Base-by-base conservation (phyloP, 345 rosid genomes). In the Syzygium aqueum region DNA sequence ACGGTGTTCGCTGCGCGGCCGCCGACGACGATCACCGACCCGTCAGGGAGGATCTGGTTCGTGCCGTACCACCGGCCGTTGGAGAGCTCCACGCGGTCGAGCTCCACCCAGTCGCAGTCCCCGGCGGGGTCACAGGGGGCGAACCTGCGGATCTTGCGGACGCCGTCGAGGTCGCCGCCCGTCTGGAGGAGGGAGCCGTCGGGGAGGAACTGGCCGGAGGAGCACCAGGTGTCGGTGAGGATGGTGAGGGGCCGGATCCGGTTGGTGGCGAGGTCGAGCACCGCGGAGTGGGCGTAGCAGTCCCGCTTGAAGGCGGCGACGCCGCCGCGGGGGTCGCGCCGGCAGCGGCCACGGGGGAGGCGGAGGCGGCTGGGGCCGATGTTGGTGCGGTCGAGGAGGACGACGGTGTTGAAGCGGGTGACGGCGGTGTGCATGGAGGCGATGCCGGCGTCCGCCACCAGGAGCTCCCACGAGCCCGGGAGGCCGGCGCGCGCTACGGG, bases 381-480 rank as follows among this genome's bases (percentile, higher is more conserved):
- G 94, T 96, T 91, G 40, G 99, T 96, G 78, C 98, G 92, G 90
- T 97, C 99, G 28, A 97, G 90, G 88, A 97, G 96, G 82, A 97
- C 89, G 51, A 96, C 98, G 63, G 98, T 96, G 94, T 97, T 97
- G 94, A 97, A 97, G 87, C 98, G 96, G 3, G 99, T 97, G 23
- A 97, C 98, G 46, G 95, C 96, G 49, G 99, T 95, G 94, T 97
- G 99, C 98, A 97, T 97, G 86, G 99, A 96, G 87, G 99, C 92
- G 84, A 97, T 90, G 27, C 98, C 99, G 40, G 97, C 99, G 88
- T 96, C 86, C 3, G 92, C 87, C 85, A 95, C 90, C 33, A 95
- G 57, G 21, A 97, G 91, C 40, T 96, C 98, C 99, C 99, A 97
- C 49, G 94, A 90, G 87, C 99, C 98, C 10, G 98, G 99, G 43